Base-by-base conservation (phyloP, 352 stramenopile genomes). In the Achlya hypogyna region DNA sequence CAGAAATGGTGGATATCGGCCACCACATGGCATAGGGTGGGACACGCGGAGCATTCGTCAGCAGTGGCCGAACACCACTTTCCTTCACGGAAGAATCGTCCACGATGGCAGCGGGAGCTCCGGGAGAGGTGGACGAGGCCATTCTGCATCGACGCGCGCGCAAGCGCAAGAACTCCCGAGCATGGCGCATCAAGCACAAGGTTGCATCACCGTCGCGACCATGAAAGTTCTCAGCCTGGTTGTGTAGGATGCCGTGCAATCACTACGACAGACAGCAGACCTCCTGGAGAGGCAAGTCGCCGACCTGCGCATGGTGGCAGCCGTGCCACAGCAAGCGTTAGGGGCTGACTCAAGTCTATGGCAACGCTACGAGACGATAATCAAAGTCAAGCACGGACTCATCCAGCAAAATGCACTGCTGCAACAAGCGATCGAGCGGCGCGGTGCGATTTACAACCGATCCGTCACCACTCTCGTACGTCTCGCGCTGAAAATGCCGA, bases 121-220 rank as follows among this genome's bases (percentile, higher is more conserved):
- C 16, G 10, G 31, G 25, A 8, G 49, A 10, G 2, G 49, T 56
- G 10, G 49, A 56, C 49, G 49, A 56, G 1, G 49, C 49, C 12
- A 56, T 56, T 20, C 49, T 56, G 49, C 49, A 56, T 56, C 49
- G 49, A 10, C 49, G 49, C 25, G 49, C 49, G 25, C 49, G 49
- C 31, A 56, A 56, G 31, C 49, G 49, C 49, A 56, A 56, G 49
- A 56, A 56, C 31, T 56, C 49, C 12, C 49, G 49, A 10, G 49
- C 49, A 16, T 56, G 49, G 49, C 49, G 49, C 31, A 56, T 56
- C 49, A 56, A 56, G 31, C 49, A 56, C 49, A 56, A 56, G 49
- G 49, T 56, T n/a, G n/a, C n/a, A n/a, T n/a, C n/a, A n/a, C n/a
- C n/a, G n/a, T n/a, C n/a, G n/a, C n/a, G 42, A 49, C 42, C 18